Evolutionary conservation across 495 filamentous ascomycete species (phyloP).

Genomic region (Parachaetomium inaequale): DNA sequence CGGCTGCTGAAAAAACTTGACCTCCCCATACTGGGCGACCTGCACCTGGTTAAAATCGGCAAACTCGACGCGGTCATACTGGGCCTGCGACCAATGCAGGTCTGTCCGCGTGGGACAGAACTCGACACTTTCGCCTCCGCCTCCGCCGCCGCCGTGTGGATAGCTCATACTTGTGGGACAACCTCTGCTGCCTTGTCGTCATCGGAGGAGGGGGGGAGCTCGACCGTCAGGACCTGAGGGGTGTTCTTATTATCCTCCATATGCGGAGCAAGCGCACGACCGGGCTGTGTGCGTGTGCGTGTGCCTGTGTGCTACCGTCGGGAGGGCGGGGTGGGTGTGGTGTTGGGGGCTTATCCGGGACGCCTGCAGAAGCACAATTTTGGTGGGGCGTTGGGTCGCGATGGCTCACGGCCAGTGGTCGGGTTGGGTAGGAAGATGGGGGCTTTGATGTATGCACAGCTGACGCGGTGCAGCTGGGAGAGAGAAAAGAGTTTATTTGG

Average conservation of each 20-base stretch:
- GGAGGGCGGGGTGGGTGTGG: not conserved
- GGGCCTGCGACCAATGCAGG: constrained; percentile 32
- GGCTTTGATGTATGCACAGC: constrained; percentile 21
- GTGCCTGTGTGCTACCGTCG: constrained; percentile 3
- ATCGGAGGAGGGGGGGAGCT: constrained; percentile 31
- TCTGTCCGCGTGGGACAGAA: constrained; percentile 40
- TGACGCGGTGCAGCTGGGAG: constrained; percentile 10
- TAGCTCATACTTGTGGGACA: constrained; percentile 39
- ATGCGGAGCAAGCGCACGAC: constrained; percentile 24
- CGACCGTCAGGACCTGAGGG: constrained; percentile 39
- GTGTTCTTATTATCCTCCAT: constrained; percentile 43
- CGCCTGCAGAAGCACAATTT: constrained; percentile 23
- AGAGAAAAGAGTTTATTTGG: constrained; percentile 1
- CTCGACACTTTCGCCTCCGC: constrained; percentile 31
- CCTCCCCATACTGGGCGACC: constrained; percentile 39
- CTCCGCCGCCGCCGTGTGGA: too few relatives aligned
- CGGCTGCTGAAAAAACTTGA: constrained; percentile 36
- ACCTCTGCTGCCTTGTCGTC: constrained; percentile 32
- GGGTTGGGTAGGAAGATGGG: constrained; percentile 17
- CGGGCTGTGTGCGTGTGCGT: not conserved
- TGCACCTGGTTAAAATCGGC: constrained; percentile 39
- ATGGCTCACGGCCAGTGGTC: constrained; percentile 15
- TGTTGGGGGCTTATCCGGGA: constrained; percentile 17
- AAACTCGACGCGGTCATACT: constrained; percentile 41
- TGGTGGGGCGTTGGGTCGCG: constrained; percentile 31